These are phyloP conservation scores for cucumber (Cucumis sativus) DNA, from an alignment of 306 rosid genomes.

Conservation along the genomic window Cucumber_9930_V3 NC_026659.2:1721001-1721500, in stretches of 20 bases:
- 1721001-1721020: background rate
- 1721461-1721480: slow-evolving; percentile 2
- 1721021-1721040: background rate
- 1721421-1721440: background rate
- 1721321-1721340: slow-evolving; percentile 76
- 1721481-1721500: slow-evolving; percentile 68
- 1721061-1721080: background rate
- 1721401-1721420: slow-evolving; percentile 49
- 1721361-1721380: slow-evolving; percentile 94
- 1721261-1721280: slow-evolving; percentile 96
- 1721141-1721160: background rate
- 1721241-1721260: slow-evolving; percentile 98
- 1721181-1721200: background rate
- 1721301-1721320: slow-evolving; percentile 66
- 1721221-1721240: slow-evolving; percentile 93
- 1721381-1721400: slow-evolving; percentile 98
- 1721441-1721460: slow-evolving; percentile 4
- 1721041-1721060: background rate
- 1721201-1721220: background rate
- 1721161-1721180: background rate
- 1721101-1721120: background rate
- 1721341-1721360: slow-evolving; percentile 59
- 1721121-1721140: background rate
- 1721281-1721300: slow-evolving; percentile 96
- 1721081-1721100: background rate